Conservation (phyloP, 306 rosid genomes). For the Hippophae tibetana region DNA sequence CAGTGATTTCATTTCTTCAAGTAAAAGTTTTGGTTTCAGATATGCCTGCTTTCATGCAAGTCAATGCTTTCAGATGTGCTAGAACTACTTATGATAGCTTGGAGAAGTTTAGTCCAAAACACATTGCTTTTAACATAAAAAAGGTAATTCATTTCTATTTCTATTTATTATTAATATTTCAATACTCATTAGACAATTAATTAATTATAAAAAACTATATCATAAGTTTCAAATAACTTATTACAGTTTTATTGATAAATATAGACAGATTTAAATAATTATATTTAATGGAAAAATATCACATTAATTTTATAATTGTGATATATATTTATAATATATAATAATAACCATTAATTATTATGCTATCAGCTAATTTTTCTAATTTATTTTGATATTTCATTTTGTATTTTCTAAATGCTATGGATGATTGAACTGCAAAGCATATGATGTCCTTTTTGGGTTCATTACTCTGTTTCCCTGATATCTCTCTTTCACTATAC, state of each 20-base stretch:
- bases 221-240: too few relatives aligned
- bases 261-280: too few relatives aligned
- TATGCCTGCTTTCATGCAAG: constrained; percentile 92
- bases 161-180: background rate
- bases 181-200: too few relatives aligned
- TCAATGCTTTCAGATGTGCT: constrained; percentile 78
- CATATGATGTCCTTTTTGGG: too few relatives aligned
- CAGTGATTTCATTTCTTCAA: constrained; percentile 58
- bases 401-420: background rate
- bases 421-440: too few relatives aligned
- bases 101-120: constrained; percentile 69
- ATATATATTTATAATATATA: too few relatives aligned
- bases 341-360: too few relatives aligned
- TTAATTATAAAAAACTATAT: too few relatives aligned
- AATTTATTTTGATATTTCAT: background rate
- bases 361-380: background rate
- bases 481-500: background rate
- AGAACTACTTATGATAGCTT: constrained; percentile 68
- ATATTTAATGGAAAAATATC: too few relatives aligned
- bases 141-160: constrained; percentile 43
- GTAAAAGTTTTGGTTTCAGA: constrained; percentile 77
- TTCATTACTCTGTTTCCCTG: too few relatives aligned
- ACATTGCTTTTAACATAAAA: constrained; percentile 74
- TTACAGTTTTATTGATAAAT: too few relatives aligned
- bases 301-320: too few relatives aligned